Conservation (phyloP, 2,329 filamentous ascomycete species). For the Chlorencoelia australis region DNA sequence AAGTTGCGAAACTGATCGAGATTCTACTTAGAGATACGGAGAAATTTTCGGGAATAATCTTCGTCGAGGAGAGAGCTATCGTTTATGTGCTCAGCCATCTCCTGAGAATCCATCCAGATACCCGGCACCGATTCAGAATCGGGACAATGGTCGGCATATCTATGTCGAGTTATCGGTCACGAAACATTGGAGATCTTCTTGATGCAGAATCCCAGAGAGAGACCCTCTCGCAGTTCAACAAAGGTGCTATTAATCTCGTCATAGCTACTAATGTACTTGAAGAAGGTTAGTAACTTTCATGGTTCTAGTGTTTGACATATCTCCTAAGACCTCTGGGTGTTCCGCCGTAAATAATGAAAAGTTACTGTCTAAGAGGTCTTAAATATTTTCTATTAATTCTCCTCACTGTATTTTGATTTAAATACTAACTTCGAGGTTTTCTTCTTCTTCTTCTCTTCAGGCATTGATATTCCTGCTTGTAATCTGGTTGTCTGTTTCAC, state of each 20-base stretch:
- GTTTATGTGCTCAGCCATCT: constrained; percentile 47
- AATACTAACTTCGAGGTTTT: too few species aligned
- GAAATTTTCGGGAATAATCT: constrained; percentile 48
- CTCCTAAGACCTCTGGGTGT: too few species aligned
- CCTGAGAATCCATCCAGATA: constrained; percentile 38
- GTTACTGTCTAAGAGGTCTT: too few species aligned
- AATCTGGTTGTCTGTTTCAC: constrained; percentile 57
- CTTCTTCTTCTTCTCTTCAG: too few species aligned
- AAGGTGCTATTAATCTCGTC: constrained; percentile 44
- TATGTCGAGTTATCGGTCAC: constrained; percentile 27
- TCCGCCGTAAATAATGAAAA: too few species aligned
- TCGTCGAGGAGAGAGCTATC: constrained; percentile 53
- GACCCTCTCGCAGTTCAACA: constrained; percentile 41
- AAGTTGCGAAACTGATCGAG: constrained; percentile 45
- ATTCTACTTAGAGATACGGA: constrained; percentile 36
- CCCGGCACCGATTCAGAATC: constrained; percentile 37
- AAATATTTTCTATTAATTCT: too few species aligned
- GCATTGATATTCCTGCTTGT: constrained; percentile 54
- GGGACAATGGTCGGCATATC: constrained; percentile 48
- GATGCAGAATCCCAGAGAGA: constrained; percentile 28
- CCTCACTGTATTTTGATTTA: too few species aligned
- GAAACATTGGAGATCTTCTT: constrained; percentile 32
- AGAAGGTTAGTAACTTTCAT: constrained; percentile 61
- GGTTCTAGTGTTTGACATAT: too few species aligned
- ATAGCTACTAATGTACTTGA: constrained; percentile 49